These are phyloP conservation scores for Santalum album DNA, from an alignment of 164 flowering plant genomes.

Conservation along the genomic window DNA sequence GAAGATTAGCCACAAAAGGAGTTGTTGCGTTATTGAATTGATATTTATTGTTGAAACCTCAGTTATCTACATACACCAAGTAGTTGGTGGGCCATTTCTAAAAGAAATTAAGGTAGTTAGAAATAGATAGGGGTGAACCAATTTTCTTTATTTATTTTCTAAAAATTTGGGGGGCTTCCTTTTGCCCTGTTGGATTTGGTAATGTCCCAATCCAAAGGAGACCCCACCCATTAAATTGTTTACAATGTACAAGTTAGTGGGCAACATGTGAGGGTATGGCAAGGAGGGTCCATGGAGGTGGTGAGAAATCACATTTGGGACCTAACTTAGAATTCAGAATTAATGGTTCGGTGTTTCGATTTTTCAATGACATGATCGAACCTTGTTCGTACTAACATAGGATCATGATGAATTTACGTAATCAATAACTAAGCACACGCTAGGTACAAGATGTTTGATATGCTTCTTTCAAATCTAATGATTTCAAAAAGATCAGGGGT, in stretches of 20 bases:
- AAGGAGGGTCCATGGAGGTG: slow-evolving; percentile 14
- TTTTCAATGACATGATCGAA: too few species aligned
- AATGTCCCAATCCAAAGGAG: slow-evolving; percentile 8
- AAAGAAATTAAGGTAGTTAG: slow-evolving; percentile 7
- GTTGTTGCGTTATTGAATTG: slow-evolving; percentile 9
- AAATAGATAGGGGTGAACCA: neutral
- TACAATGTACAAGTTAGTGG: slow-evolving; percentile 30
- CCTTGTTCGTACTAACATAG: too few species aligned
- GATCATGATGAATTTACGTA: too few species aligned
- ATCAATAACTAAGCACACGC: too few species aligned
- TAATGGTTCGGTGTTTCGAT: too few species aligned
- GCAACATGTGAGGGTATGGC: slow-evolving; percentile 34
- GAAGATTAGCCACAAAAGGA: neutral
- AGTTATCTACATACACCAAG: neutral
- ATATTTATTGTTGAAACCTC: slow-evolving; percentile 4
- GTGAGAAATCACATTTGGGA: slow-evolving; percentile 1
- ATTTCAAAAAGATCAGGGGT: too few species aligned
- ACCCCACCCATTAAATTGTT: slow-evolving; percentile 28
- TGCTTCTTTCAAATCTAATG: too few species aligned
- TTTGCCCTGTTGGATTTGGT: neutral
- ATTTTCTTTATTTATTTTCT: neutral
- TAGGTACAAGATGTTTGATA: too few species aligned
- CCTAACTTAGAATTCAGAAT: neutral
- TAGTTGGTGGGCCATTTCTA: neutral
- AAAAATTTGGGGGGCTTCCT: neutral